Evolutionary conservation across 805 yeast species (phyloP).

Genomic region (Zygosaccharomyces bailii): DNA sequence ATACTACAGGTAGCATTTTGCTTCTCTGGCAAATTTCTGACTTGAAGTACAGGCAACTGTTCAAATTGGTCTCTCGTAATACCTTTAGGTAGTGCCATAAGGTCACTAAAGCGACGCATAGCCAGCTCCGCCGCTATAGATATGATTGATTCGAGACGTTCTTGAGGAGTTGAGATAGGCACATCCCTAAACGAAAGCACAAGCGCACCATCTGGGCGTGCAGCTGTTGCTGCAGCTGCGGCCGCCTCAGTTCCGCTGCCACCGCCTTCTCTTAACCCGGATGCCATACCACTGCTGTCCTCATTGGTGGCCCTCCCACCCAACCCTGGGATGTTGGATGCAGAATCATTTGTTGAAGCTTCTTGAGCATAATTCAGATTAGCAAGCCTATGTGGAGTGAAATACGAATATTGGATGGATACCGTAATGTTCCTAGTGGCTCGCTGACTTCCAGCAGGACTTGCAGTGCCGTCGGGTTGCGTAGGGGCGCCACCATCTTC

Average conservation of each 20-base stretch:
- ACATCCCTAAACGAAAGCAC: constrained; percentile 66
- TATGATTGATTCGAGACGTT: constrained; percentile 55
- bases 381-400: constrained; percentile 19
- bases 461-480: constrained; percentile 10
- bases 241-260: constrained; percentile 22
- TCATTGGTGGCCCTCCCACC: neutral
- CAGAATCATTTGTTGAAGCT: constrained; percentile 4
- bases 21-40: constrained; percentile 34
- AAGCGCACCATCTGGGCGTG: constrained; percentile 46
- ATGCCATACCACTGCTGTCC: neutral
- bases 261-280: constrained; percentile 9
- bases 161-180: constrained; percentile 55
- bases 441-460: constrained; percentile 10
- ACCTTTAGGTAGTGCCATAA: constrained; percentile 49
- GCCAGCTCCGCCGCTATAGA: constrained; percentile 70
- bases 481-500: constrained; percentile 7
- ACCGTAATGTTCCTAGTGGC: constrained; percentile 31
- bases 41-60: constrained; percentile 41
- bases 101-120: constrained; percentile 54
- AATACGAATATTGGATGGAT: constrained; percentile 31
- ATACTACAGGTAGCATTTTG: constrained; percentile 49
- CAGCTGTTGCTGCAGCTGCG: constrained; percentile 32
- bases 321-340: neutral
- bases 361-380: constrained; percentile 15
- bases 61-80: constrained; percentile 52